Evolutionary conservation across 2,329 filamentous ascomycete genomes (phyloP).

Genomic region (Penicillium frequentans): DNA sequence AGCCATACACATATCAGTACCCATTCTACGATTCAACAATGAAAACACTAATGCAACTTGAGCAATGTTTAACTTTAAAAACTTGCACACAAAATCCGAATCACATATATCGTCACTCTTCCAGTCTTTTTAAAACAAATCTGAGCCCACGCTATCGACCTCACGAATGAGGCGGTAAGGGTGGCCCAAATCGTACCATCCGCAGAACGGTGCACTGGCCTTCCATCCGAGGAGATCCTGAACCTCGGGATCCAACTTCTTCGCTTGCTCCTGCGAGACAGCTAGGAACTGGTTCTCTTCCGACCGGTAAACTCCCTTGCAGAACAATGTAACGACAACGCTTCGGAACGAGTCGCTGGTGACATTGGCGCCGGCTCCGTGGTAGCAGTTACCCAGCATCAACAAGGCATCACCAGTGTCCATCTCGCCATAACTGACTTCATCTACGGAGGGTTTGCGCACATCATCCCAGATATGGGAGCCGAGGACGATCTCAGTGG

Average conservation of each 20-base stretch:
- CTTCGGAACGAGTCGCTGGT: slow-evolving; percentile 6
- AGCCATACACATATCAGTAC: too few relatives aligned
- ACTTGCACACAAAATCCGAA: too few relatives aligned
- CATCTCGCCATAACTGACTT: slow-evolving; percentile 42
- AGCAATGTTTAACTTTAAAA: too few relatives aligned
- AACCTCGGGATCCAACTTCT: neutral
- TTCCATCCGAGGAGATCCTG: neutral
- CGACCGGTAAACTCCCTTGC: neutral
- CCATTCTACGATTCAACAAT: too few relatives aligned
- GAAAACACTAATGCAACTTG: too few relatives aligned
- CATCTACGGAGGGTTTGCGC: slow-evolving; percentile 36
- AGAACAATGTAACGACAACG: neutral
- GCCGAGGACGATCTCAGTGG: slow-evolving; percentile 43
- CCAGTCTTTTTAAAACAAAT: neutral
- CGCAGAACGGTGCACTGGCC: neutral
- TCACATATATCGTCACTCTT: too few relatives aligned
- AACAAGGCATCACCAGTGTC: slow-evolving; percentile 43
- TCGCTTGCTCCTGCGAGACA: neutral
- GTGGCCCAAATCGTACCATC: neutral
- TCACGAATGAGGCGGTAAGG: neutral
- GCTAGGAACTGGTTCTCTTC: neutral
- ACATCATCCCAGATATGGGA: slow-evolving; percentile 45
- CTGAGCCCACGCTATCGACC: neutral
- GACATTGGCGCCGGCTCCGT: slow-evolving; percentile 42
- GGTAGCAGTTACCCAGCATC: slow-evolving; percentile 43